These are phyloP conservation scores for Thielaviopsis euricoi DNA, from an alignment of 2,329 filamentous ascomycete species.

Conservation along the genomic window DNA sequence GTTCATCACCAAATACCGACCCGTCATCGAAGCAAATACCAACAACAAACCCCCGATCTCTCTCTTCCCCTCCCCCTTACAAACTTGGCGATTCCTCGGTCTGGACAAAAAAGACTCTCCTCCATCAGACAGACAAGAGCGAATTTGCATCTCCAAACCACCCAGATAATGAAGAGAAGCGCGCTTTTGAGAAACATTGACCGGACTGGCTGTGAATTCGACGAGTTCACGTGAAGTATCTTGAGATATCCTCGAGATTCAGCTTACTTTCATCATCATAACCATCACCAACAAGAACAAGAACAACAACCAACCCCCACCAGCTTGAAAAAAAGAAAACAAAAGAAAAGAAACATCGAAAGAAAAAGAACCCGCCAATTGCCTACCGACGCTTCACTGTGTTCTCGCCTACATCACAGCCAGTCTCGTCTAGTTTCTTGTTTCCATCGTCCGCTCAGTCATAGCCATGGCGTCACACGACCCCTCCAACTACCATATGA, in stretches of 20 bases:
- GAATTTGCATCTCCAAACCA: neutral
- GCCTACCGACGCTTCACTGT: too few relatives aligned
- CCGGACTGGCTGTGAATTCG: constrained; percentile 13
- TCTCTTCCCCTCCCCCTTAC: too few relatives aligned
- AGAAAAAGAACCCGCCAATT: too few relatives aligned
- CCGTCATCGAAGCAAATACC: neutral
- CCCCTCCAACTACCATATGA: too few relatives aligned
- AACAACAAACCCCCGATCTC: neutral
- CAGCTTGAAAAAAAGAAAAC: neutral
- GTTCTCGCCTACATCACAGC: too few relatives aligned
- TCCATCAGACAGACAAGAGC: neutral
- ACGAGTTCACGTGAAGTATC: constrained; percentile 12
- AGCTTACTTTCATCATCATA: neutral
- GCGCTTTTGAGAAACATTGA: constrained; percentile 12
- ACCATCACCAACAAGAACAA: neutral
- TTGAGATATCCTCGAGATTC: neutral
- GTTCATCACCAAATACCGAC: neutral
- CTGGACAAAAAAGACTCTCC: neutral
- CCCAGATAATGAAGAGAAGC: constrained; percentile 13
- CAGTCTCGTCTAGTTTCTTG: too few relatives aligned
- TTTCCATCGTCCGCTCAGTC: too few relatives aligned
- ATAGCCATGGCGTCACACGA: too few relatives aligned
- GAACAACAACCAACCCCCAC: too few relatives aligned
- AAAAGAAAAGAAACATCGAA: too few relatives aligned
- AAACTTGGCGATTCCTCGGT: neutral